Percentiles rank a stretch among this genome's conserved stretches.
phyloP scores from a whole-genome alignment of 192 early-diverging fungal species.

The Coemansia sp. region DNA sequence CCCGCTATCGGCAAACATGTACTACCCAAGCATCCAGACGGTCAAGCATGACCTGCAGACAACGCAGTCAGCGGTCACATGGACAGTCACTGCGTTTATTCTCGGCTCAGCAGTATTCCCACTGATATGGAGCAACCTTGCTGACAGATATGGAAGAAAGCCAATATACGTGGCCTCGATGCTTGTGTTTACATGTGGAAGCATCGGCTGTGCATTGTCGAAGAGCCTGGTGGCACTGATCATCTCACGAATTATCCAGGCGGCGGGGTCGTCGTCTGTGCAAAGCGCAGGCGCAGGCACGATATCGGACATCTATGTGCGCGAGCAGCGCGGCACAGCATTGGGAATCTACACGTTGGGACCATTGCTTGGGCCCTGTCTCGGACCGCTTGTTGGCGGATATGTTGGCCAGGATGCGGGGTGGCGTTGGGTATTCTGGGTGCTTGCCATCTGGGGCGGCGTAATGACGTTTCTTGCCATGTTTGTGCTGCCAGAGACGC shows the following conservation, averaged over 20 bases:
- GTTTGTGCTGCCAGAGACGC: slow-evolving; percentile 36
- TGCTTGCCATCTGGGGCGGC: slow-evolving; percentile 56
- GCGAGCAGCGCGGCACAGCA: slow-evolving; percentile 56
- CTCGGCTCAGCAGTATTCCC: slow-evolving; percentile 56
- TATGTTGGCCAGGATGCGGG: slow-evolving; percentile 50
- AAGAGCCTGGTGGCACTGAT: slow-evolving; percentile 38
- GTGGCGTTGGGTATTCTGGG: slow-evolving; percentile 37
- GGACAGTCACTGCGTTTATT: slow-evolving; percentile 51
- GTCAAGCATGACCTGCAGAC: slow-evolving; percentile 46
- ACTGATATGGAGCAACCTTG: slow-evolving; percentile 57
- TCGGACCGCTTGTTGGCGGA: slow-evolving; percentile 32
- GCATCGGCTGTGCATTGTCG: too few relatives aligned
- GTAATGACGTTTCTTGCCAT: slow-evolving; percentile 47
- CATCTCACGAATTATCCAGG: slow-evolving; percentile 51
- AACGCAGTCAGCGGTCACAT: slow-evolving; percentile 36
- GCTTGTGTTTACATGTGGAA: too few relatives aligned
- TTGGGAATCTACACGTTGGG: slow-evolving; percentile 58
- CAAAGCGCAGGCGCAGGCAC: slow-evolving; percentile 52
- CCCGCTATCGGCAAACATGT: slow-evolving; percentile 55
- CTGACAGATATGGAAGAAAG: slow-evolving; percentile 56
- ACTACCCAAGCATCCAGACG: slow-evolving; percentile 45
- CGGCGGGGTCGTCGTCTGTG: slow-evolving; percentile 52
- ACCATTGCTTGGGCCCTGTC: slow-evolving; percentile 55
- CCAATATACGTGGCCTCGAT: slow-evolving; percentile 43
- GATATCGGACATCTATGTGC: slow-evolving; percentile 27